Conservation (phyloP, 2,329 filamentous ascomycete species). For the Pseudogymnoascus sp. region DNA sequence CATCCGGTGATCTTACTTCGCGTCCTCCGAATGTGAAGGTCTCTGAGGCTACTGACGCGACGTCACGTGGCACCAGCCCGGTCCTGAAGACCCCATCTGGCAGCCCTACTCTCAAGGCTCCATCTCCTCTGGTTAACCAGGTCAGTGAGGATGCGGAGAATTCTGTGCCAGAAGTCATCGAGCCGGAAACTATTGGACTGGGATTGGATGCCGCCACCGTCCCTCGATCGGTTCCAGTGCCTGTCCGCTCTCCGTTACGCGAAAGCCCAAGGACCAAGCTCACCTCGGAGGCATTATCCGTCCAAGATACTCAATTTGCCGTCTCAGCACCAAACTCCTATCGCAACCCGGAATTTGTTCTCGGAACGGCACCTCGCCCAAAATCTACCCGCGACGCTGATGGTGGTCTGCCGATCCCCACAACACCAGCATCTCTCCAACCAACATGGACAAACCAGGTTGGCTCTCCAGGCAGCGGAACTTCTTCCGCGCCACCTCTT, state of each 20-base stretch:
- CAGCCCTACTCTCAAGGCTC: background rate
- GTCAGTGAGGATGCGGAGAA: background rate
- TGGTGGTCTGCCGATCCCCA: background rate
- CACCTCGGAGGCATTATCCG: background rate
- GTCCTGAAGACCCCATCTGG: background rate
- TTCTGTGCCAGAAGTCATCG: background rate
- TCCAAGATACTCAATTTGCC: background rate
- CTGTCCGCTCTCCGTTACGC: background rate
- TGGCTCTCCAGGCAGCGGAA: background rate
- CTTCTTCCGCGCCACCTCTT: constrained; percentile 22
- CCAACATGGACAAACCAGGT: background rate
- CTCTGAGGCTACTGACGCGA: background rate
- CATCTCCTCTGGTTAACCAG: background rate
- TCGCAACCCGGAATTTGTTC: constrained; percentile 17
- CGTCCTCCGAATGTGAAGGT: background rate
- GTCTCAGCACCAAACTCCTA: background rate
- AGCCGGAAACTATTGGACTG: background rate
- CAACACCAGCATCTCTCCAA: background rate
- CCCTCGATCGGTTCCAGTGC: background rate
- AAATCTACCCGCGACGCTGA: constrained; percentile 12
- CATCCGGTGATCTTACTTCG: background rate
- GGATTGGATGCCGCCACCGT: background rate
- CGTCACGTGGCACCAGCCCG: background rate
- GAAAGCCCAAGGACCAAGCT: background rate
- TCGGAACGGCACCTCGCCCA: constrained; percentile 21